These are phyloP conservation scores for Epithele typhae DNA, from an alignment of 768 basidiomycete species.

Conservation along the genomic window DNA sequence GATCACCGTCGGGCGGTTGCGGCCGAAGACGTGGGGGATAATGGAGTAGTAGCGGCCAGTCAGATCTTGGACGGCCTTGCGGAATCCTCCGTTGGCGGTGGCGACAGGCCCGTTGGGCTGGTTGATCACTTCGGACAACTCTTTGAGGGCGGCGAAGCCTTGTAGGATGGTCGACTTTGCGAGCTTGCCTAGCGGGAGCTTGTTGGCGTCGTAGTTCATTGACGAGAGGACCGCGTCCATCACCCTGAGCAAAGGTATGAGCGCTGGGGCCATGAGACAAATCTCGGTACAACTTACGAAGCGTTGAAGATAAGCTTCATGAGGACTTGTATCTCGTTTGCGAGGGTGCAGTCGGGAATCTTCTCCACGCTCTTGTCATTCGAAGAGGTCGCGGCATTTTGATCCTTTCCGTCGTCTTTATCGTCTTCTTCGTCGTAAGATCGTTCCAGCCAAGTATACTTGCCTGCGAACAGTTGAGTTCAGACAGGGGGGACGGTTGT, in stretches of 20 bases:
- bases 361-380: slow-evolving; percentile 30
- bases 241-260: slow-evolving; percentile 29
- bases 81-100: slow-evolving; percentile 32
- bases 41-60: slow-evolving; percentile 56
- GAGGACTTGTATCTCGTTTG: slow-evolving; percentile 41
- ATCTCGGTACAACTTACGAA: slow-evolving; percentile 27
- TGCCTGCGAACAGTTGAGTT: slow-evolving; percentile 33
- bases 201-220: slow-evolving; percentile 66
- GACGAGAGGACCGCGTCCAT: slow-evolving; percentile 52
- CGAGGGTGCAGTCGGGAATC: slow-evolving; percentile 44
- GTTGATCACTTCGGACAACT: slow-evolving; percentile 41
- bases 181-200: slow-evolving; percentile 59
- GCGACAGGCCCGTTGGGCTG: slow-evolving; percentile 39
- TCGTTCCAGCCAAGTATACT: slow-evolving; percentile 48
- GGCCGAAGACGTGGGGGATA: slow-evolving; percentile 61
- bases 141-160: slow-evolving; percentile 58
- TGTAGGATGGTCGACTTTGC: slow-evolving; percentile 55
- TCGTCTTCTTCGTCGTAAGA: slow-evolving; percentile 36
- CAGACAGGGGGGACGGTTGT: neutral
- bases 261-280: neutral
- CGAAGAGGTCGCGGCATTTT: slow-evolving; percentile 9
- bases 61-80: slow-evolving; percentile 40
- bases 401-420: slow-evolving; percentile 29
- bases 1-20: slow-evolving; percentile 44
- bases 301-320: slow-evolving; percentile 51